Evolutionary conservation across 2,329 filamentous ascomycete genomes (phyloP), one percentile per base, ranked within the genome.

Genomic region (Colletotrichum sp.): DNA sequence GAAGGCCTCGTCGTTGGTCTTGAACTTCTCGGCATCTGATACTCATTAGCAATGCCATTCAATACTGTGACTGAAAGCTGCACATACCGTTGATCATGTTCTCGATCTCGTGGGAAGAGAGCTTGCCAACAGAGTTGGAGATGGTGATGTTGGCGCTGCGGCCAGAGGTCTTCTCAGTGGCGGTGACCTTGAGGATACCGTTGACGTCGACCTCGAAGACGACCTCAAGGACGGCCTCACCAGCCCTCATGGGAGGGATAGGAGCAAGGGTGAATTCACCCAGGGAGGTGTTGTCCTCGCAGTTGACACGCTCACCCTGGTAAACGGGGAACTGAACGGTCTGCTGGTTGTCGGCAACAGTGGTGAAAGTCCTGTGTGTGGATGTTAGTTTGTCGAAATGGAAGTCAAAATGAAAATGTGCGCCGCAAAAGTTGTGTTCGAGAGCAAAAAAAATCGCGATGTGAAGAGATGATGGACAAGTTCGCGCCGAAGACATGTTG

Each of bases 141-240:
- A 99, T 99, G 86, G 97, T 99, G 87, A 99, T 99, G 93, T 99
- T 99, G 89, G 97, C 97, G 84, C 92, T 97, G 86, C 97, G 96
- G 83, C 97, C 97, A 39, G 97, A 98, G 81, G 95, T 96, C 93
- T 99, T 99, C 93, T 99, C 97, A 64, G 96, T 98, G 81, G 97
- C 97, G 78, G 96, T 99, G 83, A 99, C 97, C 93, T 99, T 99
- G 80, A 99, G 94, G 86, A 98, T 98, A 94, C 97, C 97, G 91
- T 99, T 99, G 92, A 98, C 97, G 82, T 99, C 97, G 84, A 99
- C 97, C 90, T 99, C 97, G 89, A 99, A 99, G 86, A 99, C 96
- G 81, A 96, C 95, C 90, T 99, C 97, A 61, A 99, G 94, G 80
- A 98, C 96, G 81, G 97, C 95, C 86, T 99, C 97, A 86, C 97